Conservation (phyloP, 2,329 filamentous ascomycete genomes). For the Penicillium corylophilum region DNA sequence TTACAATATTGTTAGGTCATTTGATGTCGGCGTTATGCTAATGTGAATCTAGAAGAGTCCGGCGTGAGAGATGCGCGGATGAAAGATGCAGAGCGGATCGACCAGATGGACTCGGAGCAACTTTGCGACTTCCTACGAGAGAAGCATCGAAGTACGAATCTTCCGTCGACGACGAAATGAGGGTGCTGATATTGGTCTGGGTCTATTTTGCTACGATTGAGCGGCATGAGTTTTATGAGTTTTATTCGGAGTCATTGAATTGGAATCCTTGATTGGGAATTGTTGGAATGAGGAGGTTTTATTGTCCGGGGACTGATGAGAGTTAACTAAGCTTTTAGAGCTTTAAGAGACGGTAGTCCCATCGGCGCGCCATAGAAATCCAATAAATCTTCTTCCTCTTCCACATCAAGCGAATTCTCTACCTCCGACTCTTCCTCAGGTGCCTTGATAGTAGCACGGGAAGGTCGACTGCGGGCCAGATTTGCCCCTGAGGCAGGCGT, state of each 20-base stretch:
- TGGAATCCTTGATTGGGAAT: neutral
- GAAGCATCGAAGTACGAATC: conserved; percentile 27
- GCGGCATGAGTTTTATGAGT: neutral
- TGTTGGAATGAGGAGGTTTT: neutral
- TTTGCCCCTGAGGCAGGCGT: conserved; percentile 21
- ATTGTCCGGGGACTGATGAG: neutral
- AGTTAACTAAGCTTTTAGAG: conserved; percentile 17
- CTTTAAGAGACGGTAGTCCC: conserved; percentile 33
- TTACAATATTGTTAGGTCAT: neutral
- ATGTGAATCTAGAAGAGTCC: neutral
- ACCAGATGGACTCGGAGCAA: conserved; percentile 30
- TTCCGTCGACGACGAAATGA: conserved; percentile 8
- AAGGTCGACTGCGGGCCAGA: conserved; percentile 22
- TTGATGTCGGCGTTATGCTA: too few relatives aligned
- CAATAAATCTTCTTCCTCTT: conserved; percentile 34
- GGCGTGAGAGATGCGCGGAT: conserved; percentile 2
- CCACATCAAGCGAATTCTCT: conserved; percentile 21
- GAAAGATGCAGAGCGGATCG: conserved; percentile 26
- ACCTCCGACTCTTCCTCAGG: conserved; percentile 29
- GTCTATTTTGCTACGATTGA: neutral
- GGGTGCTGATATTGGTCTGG: neutral
- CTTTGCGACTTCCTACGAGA: conserved; percentile 35
- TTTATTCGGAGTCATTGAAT: neutral
- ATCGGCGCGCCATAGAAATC: conserved; percentile 43
- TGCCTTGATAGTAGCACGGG: conserved; percentile 17